Evolutionary conservation across 1,284 basidiomycete species (phyloP).

Genomic region (Retiboletus fuscus): DNA sequence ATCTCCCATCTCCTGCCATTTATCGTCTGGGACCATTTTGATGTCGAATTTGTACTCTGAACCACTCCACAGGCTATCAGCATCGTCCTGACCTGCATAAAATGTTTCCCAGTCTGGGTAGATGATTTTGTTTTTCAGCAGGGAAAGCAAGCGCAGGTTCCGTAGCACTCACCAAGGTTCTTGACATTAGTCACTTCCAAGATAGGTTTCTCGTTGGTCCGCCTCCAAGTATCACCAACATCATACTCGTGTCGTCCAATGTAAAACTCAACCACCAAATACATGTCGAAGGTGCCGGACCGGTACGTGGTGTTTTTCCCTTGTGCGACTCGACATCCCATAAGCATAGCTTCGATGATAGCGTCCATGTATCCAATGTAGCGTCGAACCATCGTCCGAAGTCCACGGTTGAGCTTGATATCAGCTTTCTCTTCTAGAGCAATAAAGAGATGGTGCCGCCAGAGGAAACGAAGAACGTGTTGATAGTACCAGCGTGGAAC

Average conservation of each 20-base stretch:
- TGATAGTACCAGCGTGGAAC: not conserved
- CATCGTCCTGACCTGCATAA: not conserved
- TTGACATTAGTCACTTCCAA: not conserved
- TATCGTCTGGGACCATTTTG: not conserved
- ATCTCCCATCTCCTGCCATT: not conserved
- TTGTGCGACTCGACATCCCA: not conserved
- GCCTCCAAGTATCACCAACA: not conserved
- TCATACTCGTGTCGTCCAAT: constrained; percentile 1
- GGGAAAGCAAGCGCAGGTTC: not conserved
- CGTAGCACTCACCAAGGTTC: not conserved
- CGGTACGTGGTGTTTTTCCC: not conserved
- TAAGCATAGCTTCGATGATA: not conserved
- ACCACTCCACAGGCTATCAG: not conserved
- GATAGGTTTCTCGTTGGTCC: not conserved
- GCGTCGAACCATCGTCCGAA: not conserved
- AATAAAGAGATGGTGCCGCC: not conserved
- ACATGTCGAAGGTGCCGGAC: not conserved
- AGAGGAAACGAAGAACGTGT: constrained; percentile 2
- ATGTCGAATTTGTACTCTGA: not conserved
- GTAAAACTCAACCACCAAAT: not conserved
- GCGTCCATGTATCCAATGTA: constrained; percentile 2
- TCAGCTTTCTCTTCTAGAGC: too few species aligned
- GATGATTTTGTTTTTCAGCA: not conserved
- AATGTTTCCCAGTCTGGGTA: constrained; percentile 2
- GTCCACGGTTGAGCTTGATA: too few species aligned